Evolutionary conservation across 208 protist species (phyloP).

Genomic region (Leishmania arabica): DNA sequence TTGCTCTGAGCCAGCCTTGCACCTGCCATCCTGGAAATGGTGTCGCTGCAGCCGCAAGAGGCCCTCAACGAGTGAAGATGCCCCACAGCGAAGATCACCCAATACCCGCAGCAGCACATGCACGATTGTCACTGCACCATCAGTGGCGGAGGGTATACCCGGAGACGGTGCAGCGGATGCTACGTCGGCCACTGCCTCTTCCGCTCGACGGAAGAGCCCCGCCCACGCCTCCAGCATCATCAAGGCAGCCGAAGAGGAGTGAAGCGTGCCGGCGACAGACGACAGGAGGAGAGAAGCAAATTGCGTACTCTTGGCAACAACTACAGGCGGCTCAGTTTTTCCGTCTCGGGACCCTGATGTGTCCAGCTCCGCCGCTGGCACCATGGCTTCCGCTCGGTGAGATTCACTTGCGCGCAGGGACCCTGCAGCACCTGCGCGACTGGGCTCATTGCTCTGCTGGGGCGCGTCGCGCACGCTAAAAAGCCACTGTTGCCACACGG

Average conservation of each 20-base stretch:
- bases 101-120: slow-evolving; percentile 20
- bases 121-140: neutral
- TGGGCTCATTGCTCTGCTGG: neutral
- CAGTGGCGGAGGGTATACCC: neutral
- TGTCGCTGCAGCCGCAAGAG: slow-evolving; percentile 7
- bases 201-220: neutral
- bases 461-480: slow-evolving; percentile 2
- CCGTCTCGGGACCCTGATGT: neutral
- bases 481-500: slow-evolving; percentile 10
- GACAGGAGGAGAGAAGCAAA: slow-evolving; percentile 18
- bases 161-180: neutral
- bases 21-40: neutral
- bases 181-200: neutral
- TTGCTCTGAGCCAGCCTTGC: slow-evolving; percentile 1
- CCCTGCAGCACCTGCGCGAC: neutral
- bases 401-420: neutral
- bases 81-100: slow-evolving; percentile 14
- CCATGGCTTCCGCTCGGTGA: neutral
- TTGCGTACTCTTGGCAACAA: neutral
- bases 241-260: slow-evolving; percentile 9
- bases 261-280: slow-evolving; percentile 7
- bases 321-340: neutral
- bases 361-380: neutral
- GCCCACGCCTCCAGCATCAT: slow-evolving; percentile 20
- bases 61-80: neutral